Evolutionary conservation across 208 protist species (phyloP).

Genomic region (Wallacemonas rigidus): DNA sequence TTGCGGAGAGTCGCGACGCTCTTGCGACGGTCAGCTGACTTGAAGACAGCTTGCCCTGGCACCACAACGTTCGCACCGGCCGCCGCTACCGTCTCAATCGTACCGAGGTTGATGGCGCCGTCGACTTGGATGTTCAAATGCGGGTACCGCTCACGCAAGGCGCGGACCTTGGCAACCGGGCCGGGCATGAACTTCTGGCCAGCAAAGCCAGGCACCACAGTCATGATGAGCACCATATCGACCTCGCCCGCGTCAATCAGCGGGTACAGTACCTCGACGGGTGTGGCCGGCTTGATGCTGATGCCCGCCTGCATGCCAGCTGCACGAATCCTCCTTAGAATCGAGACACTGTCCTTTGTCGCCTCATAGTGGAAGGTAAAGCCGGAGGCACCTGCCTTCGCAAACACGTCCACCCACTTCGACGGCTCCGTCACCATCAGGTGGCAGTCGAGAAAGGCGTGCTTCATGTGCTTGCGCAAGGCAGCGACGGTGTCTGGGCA

Average conservation of each 20-base stretch:
- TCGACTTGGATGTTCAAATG: slow-evolving; percentile 98
- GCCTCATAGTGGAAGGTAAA: slow-evolving; percentile 97
- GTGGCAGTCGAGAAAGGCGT: slow-evolving; percentile 95
- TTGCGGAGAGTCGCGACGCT: slow-evolving; percentile 55
- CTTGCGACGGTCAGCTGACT: slow-evolving; percentile 45
- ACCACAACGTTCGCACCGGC: slow-evolving; percentile 99
- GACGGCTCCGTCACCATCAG: slow-evolving; percentile 95
- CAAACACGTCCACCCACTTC: slow-evolving; percentile 88
- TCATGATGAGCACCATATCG: slow-evolving; percentile 98
- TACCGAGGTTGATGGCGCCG: slow-evolving; percentile 95
- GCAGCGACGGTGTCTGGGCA: slow-evolving; percentile 93
- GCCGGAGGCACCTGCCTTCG: slow-evolving; percentile 86
- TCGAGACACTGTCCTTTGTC: slow-evolving; percentile 39
- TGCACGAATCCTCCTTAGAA: slow-evolving; percentile 70
- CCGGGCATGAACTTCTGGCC: slow-evolving; percentile 98
- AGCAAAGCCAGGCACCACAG: slow-evolving; percentile 99
- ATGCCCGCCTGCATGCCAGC: slow-evolving; percentile 93
- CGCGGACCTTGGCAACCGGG: slow-evolving; percentile 96
- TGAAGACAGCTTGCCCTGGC: slow-evolving; percentile 97
- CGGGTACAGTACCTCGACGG: slow-evolving; percentile 41
- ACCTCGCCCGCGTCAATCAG: slow-evolving; percentile 84
- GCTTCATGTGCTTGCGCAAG: slow-evolving; percentile 79
- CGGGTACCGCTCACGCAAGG: slow-evolving; percentile 83
- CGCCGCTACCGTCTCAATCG: slow-evolving; percentile 90
- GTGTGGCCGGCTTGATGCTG: slow-evolving; percentile 96